Evolutionary conservation across 2,329 filamentous ascomycete species (phyloP), one percentile per base, ranked within the genome.

Genomic region (Bipolaris sorokiniana): DNA sequence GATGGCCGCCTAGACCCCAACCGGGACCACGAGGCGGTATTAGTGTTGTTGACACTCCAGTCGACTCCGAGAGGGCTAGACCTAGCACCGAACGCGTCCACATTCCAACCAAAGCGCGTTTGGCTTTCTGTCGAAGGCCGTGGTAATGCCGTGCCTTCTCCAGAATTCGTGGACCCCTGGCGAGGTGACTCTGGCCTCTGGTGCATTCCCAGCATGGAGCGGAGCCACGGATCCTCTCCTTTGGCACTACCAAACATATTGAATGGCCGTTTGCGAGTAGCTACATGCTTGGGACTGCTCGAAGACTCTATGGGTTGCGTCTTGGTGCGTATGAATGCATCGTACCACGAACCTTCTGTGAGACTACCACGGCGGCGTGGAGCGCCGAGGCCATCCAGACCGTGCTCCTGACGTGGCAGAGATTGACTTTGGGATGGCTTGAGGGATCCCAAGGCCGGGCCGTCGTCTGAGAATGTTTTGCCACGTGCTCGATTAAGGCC

Each of bases 1-100:
- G 92, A 96, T 13, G 91, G 90, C 34, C 93, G 85, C 48, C 93
- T 86, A 33, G 92, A 96, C 7, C 89, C 88, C 66, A 87, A 90
- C 37, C 90, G 82, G 5, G 90, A 90, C 88, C 89, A 95, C 1
- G 89, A 76, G 53, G 58, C 67, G 10, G 79, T 67, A 53, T 69
- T 71, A 5, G 66, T 69, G 44, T 73, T 75, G 49, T 69, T 68
- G 53, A 75, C 66, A 16, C 73, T 76, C 72, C 75, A 76, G 38
- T 77, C 75, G 74, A 82, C 77, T 74, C 63, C 76, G 54, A 72
- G 72, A 5, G 71, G 79, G 51, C 76, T 79, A 48, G 73, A 78
- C 34, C 78, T 70, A 5, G 76, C 72, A 11, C 76, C 79, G 72
- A 65, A 79, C 63, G 48, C 66, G 49, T 75, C 69, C 2, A 72